phyloP scores from a whole-genome alignment of 2,329 filamentous ascomycete genomes.

The Aspergillus sclerotialis region DNA sequence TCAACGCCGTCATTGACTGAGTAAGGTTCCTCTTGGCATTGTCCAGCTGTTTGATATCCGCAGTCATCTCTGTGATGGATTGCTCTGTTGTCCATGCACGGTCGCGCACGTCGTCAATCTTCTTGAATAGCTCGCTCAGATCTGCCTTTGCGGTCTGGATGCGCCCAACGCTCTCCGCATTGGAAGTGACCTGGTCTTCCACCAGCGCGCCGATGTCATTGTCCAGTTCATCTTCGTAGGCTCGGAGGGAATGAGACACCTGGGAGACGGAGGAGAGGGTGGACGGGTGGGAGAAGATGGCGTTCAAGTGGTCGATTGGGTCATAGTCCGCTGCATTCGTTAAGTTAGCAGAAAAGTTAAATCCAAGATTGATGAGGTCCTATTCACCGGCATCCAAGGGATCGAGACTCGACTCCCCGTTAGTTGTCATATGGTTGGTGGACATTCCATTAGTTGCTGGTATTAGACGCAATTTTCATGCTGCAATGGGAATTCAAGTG shows the following conservation, averaged over 20 bases:
- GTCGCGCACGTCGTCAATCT: conserved; percentile 87
- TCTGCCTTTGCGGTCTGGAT: conserved; percentile 89
- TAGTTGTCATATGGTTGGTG: conserved; percentile 31
- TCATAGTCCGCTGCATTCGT: conserved; percentile 68
- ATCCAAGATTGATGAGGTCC: conserved; percentile 2
- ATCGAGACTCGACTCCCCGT: conserved; percentile 30
- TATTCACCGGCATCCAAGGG: conserved; percentile 39
- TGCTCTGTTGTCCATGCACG: conserved; percentile 88
- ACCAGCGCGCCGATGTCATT: conserved; percentile 67
- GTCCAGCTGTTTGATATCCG: conserved; percentile 95
- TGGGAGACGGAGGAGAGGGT: conserved; percentile 69
- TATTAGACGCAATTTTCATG: conserved; percentile 16
- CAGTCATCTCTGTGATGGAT: conserved; percentile 96
- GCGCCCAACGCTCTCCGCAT: conserved; percentile 79
- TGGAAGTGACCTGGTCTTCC: conserved; percentile 70
- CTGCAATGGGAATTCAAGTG: conserved; percentile 9
- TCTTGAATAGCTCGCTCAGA: conserved; percentile 81
- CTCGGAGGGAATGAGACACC: conserved; percentile 66
- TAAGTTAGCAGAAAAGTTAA: conserved; percentile 4
- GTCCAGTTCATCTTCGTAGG: conserved; percentile 76
- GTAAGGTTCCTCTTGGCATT: conserved; percentile 95
- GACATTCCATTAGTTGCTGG: conserved; percentile 29
- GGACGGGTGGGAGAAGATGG: conserved; percentile 84
- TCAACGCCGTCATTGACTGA: conserved; percentile 93
- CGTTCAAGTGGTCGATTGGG: conserved; percentile 85